Evolutionary conservation across 805 yeast genomes (phyloP).

Genomic region (Candida wancherniae): DNA sequence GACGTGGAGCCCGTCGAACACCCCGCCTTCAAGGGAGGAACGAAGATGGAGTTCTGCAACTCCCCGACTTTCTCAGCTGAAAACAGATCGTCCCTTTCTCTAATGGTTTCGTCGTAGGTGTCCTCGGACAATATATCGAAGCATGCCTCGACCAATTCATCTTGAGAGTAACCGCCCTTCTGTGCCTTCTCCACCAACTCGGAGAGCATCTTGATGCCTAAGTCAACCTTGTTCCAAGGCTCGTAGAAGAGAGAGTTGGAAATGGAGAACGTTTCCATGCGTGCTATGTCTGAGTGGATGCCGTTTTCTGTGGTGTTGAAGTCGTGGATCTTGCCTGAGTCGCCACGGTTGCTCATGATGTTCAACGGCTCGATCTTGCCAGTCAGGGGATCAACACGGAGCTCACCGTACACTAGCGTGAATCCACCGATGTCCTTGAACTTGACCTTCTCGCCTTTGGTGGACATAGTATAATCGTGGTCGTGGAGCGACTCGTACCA

Average conservation of each 20-base stretch:
- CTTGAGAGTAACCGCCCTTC: slow-evolving; percentile 21
- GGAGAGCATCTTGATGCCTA: slow-evolving; percentile 39
- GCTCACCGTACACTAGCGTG: slow-evolving; percentile 52
- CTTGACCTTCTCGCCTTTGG: slow-evolving; percentile 9
- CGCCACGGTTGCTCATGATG: slow-evolving; percentile 49
- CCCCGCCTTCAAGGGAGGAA: slow-evolving; percentile 54
- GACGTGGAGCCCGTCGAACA: slow-evolving; percentile 13
- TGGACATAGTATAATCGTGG: slow-evolving; percentile 19
- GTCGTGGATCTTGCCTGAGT: slow-evolving; percentile 31
- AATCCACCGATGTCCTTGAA: slow-evolving; percentile 54
- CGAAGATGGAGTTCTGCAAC: slow-evolving; percentile 57
- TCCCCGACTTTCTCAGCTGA: slow-evolving; percentile 27
- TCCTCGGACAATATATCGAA: slow-evolving; percentile 49
- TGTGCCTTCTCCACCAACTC: slow-evolving; percentile 19
- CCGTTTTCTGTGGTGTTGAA: slow-evolving; percentile 6
- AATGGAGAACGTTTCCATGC: slow-evolving; percentile 46
- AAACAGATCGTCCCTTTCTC: slow-evolving; percentile 13
- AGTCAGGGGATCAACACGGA: slow-evolving; percentile 22
- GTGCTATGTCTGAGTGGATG: slow-evolving; percentile 18
- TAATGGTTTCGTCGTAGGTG: slow-evolving; percentile 32
- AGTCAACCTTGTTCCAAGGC: slow-evolving; percentile 71
- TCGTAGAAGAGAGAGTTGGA: slow-evolving; percentile 63
- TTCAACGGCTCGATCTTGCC: slow-evolving; percentile 32
- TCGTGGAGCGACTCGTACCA: slow-evolving; percentile 41
- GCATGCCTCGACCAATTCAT: slow-evolving; percentile 44